Percentiles rank a stretch among this genome's conserved stretches.
Evolutionary conservation across 371 early-diverging fungal genomes (phyloP).

Genomic region (Rhizoclosmatium hyalinum): DNA sequence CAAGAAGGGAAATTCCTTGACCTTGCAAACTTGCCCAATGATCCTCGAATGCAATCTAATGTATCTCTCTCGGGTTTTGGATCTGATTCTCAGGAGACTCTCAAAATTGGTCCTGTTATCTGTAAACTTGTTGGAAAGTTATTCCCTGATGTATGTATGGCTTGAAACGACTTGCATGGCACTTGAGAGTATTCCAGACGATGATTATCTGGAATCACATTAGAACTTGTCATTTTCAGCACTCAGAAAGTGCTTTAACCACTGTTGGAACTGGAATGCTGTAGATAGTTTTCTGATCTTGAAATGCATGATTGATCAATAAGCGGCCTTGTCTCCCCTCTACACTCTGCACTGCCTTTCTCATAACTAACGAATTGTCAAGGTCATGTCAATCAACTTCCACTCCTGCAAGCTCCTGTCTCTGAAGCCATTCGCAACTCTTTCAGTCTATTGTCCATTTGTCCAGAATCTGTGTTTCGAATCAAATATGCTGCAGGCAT

Average conservation of each 20-base stretch:
- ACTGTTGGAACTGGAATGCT: too few relatives aligned
- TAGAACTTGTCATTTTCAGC: neutral
- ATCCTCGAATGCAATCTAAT: slow-evolving; percentile 56
- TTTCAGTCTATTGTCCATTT: slow-evolving; percentile 60
- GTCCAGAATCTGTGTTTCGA: slow-evolving; percentile 64
- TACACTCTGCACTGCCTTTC: too few relatives aligned
- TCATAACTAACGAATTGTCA: neutral
- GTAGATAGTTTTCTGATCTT: too few relatives aligned
- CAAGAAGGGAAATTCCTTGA: slow-evolving; percentile 53
- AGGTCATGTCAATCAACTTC: slow-evolving; percentile 62
- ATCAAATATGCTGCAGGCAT: slow-evolving; percentile 58
- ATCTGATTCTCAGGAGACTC: slow-evolving; percentile 52
- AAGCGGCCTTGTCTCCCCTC: too few relatives aligned
- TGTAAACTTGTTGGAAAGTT: slow-evolving; percentile 70
- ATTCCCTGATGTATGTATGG: slow-evolving; percentile 55
- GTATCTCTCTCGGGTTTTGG: slow-evolving; percentile 53
- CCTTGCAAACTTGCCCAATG: slow-evolving; percentile 57
- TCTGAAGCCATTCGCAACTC: slow-evolving; percentile 60
- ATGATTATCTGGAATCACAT: too few relatives aligned
- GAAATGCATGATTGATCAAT: too few relatives aligned
- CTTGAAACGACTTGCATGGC: neutral
- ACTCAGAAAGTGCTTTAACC: neutral
- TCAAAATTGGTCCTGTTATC: slow-evolving; percentile 66
- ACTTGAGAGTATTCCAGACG: neutral
- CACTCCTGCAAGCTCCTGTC: slow-evolving; percentile 55